Percentiles rank a stretch among this genome's conserved stretches.
Evolutionary conservation across 2,329 filamentous ascomycete genomes (phyloP).

Genomic region (Monosporascus cannonballus): DNA sequence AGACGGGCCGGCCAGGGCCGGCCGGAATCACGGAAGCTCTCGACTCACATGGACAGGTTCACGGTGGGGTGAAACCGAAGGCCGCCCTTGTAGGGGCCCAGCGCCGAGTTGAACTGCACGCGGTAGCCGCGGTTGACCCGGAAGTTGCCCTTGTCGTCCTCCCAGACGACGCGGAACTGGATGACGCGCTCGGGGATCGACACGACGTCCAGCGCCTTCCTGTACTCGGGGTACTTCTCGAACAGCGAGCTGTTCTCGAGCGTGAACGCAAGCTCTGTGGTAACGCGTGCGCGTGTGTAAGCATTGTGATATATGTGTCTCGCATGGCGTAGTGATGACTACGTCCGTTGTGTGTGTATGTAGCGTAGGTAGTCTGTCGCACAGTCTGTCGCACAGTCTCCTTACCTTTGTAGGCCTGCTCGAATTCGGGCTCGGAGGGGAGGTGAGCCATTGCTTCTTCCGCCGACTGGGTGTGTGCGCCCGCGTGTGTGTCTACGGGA

Average conservation of each 20-base stretch:
- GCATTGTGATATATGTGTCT: constrained; percentile 2
- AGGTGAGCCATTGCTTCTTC: constrained; percentile 67
- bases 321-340: not conserved
- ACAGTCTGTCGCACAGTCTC: not conserved
- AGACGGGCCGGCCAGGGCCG: too few relatives aligned
- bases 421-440: constrained; percentile 88
- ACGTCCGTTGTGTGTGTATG: constrained; percentile 7
- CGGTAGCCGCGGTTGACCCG: constrained; percentile 94
- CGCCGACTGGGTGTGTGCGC: not conserved
- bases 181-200: constrained; percentile 91
- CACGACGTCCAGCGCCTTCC: constrained; percentile 79
- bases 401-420: constrained; percentile 95
- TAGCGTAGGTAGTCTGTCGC: not conserved
- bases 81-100: constrained; percentile 97
- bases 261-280: constrained; percentile 81
- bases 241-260: constrained; percentile 93
- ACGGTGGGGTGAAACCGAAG: constrained; percentile 90
- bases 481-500: not conserved
- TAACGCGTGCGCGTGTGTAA: constrained; percentile 10
- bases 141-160: constrained; percentile 82
- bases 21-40: too few relatives aligned
- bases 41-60: constrained; percentile 58
- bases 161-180: constrained; percentile 97
- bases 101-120: constrained; percentile 96
- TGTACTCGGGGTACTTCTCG: constrained; percentile 90